A percentile compares a stretch with the other conserved stretches of the same genome.
These are phyloP conservation scores for Effrenium voratum DNA, from an alignment of 73 alveolate species.

Conservation along the genomic window DNA sequence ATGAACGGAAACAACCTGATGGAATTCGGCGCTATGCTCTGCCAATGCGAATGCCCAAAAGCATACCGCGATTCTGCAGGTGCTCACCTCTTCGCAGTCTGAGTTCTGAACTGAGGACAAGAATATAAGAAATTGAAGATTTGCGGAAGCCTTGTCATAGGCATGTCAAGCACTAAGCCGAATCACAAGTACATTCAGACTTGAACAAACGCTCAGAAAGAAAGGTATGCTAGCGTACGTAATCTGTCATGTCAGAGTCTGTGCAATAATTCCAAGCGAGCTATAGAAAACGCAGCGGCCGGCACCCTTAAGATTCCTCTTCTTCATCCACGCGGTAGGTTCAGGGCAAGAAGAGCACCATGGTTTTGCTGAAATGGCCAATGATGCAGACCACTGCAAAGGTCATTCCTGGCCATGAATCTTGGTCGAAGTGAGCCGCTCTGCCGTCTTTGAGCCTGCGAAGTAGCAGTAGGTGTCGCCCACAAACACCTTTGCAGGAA, in stretches of 20 bases:
- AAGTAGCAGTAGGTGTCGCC: constrained; percentile 99
- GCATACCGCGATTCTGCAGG: background rate
- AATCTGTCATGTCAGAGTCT: too few relatives aligned
- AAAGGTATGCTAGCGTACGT: too few relatives aligned
- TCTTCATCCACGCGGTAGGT: too few relatives aligned
- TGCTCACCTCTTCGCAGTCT: background rate
- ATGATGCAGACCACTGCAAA: constrained; percentile 98
- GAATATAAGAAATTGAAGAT: constrained; percentile 98
- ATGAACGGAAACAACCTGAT: constrained; percentile 2
- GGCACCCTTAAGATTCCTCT: too few relatives aligned
- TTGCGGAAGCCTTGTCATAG: too few relatives aligned
- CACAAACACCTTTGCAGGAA: constrained; percentile 98
- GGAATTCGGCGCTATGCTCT: background rate
- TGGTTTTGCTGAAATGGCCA: constrained; percentile 99
- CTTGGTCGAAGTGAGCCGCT: background rate
- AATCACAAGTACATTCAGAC: too few relatives aligned
- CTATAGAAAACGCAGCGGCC: too few relatives aligned
- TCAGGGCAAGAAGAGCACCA: constrained; percentile 98
- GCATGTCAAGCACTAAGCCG: too few relatives aligned
- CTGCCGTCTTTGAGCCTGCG: constrained; percentile 96
- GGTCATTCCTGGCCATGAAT: constrained; percentile 98
- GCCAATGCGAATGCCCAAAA: background rate
- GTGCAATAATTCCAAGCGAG: too few relatives aligned
- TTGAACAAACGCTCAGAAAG: too few relatives aligned
- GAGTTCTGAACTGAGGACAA: constrained; percentile 97